Conservation (phyloP, 108 stramenopile species). For the Conticribra weissflogii region DNA sequence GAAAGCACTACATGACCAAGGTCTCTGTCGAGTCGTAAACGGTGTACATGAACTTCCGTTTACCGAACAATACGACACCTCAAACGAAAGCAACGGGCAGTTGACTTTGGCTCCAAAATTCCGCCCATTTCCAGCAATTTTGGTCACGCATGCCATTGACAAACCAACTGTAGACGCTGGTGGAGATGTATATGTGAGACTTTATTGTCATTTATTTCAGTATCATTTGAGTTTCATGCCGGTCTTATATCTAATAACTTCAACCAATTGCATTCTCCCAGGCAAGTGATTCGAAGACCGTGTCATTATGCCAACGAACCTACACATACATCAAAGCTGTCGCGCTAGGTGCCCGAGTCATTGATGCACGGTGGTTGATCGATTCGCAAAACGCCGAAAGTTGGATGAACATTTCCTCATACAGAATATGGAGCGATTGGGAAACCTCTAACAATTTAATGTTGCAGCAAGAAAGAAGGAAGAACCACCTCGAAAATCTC, state of each 20-base stretch:
- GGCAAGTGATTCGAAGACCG: too few relatives aligned
- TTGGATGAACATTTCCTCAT: conserved; percentile 15
- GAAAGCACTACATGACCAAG: conserved; percentile 4
- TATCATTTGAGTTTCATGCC: neutral
- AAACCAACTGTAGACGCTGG: conserved; percentile 1
- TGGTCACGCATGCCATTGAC: conserved; percentile 28
- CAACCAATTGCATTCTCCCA: neutral
- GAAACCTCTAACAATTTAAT: conserved; percentile 15
- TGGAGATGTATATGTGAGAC: neutral
- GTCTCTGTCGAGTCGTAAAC: conserved; percentile 12
- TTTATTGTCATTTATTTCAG: neutral
- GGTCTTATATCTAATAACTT: neutral
- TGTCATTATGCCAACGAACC: conserved; percentile 2
- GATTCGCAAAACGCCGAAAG: conserved; percentile 26
- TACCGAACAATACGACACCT: neutral
- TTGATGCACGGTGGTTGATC: conserved; percentile 32
- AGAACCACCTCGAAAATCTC: neutral
- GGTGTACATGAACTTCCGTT: conserved; percentile 6
- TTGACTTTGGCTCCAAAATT: neutral
- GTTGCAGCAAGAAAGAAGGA: neutral
- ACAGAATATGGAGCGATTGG: conserved; percentile 18
- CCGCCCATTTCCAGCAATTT: conserved; percentile 16
- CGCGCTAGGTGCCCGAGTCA: conserved; percentile 16
- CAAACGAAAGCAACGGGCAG: neutral
- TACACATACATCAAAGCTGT: conserved; percentile 25